A percentile compares a stretch with the other conserved stretches of the same genome.
phyloP scores from a whole-genome alignment of 495 filamentous ascomycete species.

The Annulohypoxylon moriforme region DNA sequence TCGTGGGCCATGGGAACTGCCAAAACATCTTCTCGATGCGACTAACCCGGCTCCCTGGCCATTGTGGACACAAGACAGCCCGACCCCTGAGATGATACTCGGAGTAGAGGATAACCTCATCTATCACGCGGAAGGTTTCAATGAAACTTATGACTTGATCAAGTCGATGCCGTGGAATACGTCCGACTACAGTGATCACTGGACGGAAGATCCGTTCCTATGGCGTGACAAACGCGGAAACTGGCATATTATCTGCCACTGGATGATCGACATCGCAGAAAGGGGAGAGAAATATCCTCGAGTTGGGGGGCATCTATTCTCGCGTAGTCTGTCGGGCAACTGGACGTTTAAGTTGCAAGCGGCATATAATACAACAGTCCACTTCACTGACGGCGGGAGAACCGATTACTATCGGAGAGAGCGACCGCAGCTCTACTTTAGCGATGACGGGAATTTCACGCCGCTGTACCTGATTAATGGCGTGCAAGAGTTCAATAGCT shows the following conservation, averaged over 20 bases:
- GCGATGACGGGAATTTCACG: slow-evolving; percentile 54
- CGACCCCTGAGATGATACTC: slow-evolving; percentile 25
- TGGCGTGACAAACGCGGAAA: slow-evolving; percentile 57
- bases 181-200: slow-evolving; percentile 38
- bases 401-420: slow-evolving; percentile 51
- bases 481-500: slow-evolving; percentile 58
- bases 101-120: slow-evolving; percentile 40
- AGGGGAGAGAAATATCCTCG: slow-evolving; percentile 51
- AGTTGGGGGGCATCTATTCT: slow-evolving; percentile 53
- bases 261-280: slow-evolving; percentile 50
- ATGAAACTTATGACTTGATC: slow-evolving; percentile 25
- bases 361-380: slow-evolving; percentile 53
- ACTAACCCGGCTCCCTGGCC: slow-evolving; percentile 52
- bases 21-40: slow-evolving; percentile 26
- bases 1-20: slow-evolving; percentile 24
- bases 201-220: slow-evolving; percentile 55
- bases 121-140: slow-evolving; percentile 26
- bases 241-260: slow-evolving; percentile 55
- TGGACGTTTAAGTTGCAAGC: slow-evolving; percentile 54
- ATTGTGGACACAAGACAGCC: slow-evolving; percentile 33
- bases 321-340: slow-evolving; percentile 50
- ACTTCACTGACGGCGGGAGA: slow-evolving; percentile 50
- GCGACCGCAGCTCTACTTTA: slow-evolving; percentile 56
- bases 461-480: slow-evolving; percentile 54
- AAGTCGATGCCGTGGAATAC: slow-evolving; percentile 40